Conservation (phyloP, 139 green algal genomes). For the Closterium sp. region DNA sequence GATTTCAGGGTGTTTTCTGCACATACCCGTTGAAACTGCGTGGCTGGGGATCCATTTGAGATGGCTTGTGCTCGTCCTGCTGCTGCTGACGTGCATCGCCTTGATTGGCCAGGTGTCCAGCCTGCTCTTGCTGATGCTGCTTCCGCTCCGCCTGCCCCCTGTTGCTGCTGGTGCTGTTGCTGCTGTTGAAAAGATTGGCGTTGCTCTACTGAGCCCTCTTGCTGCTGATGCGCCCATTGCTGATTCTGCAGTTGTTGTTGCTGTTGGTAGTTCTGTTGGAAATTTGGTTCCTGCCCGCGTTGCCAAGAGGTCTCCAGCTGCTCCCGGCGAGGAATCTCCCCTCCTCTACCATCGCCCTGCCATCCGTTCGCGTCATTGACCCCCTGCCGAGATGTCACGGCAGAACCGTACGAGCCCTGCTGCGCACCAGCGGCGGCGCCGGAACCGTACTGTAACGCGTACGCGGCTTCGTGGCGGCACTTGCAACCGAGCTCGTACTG, state of each 20-base stretch:
- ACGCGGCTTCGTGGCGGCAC: neutral
- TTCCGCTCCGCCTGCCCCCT: neutral
- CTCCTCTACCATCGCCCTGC: neutral
- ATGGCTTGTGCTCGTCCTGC: neutral
- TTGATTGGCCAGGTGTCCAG: neutral
- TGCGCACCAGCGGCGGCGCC: too few relatives aligned
- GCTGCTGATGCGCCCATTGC: too few relatives aligned
- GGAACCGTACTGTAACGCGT: neutral
- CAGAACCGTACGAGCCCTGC: neutral
- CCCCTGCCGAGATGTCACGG: neutral
- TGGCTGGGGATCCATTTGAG: neutral
- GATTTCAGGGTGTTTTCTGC: too few relatives aligned
- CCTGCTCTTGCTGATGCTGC: neutral
- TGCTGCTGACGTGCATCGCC: neutral
- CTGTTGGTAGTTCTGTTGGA: neutral
- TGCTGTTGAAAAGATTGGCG: too few relatives aligned
- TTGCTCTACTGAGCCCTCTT: too few relatives aligned
- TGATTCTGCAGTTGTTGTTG: neutral
- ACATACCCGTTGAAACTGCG: neutral
- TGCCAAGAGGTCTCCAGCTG: neutral
- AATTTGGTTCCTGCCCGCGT: neutral
- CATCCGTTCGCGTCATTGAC: neutral
- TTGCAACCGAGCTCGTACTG: neutral
- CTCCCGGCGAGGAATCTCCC: neutral
- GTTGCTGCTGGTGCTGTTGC: neutral